phyloP scores from a whole-genome alignment of 192 early-diverging fungal genomes.

The Obelidium mucronatum region DNA sequence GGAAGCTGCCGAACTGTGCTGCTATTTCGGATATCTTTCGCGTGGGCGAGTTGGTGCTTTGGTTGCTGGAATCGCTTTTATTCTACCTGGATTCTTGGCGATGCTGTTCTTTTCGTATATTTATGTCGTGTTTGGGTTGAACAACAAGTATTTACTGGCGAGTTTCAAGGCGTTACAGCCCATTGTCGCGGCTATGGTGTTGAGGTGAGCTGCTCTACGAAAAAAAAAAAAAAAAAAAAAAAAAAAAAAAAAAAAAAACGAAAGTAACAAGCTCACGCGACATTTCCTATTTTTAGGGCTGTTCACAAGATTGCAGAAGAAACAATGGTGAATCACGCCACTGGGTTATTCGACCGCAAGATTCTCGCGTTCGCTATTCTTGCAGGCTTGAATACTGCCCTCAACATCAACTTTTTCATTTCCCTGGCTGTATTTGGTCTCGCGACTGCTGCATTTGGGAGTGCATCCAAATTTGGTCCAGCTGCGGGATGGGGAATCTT shows the following conservation, averaged over 20 bases:
- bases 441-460: constrained; percentile 33
- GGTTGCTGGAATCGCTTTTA: constrained; percentile 57
- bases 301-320: constrained; percentile 51
- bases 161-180: constrained; percentile 61
- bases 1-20: constrained; percentile 63
- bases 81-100: constrained; percentile 55
- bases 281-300: neutral
- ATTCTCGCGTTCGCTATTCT: constrained; percentile 43
- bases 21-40: constrained; percentile 59
- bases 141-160: constrained; percentile 61
- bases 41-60: constrained; percentile 56
- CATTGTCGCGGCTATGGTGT: constrained; percentile 61
- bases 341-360: constrained; percentile 49
- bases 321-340: constrained; percentile 51
- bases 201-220: too few relatives aligned
- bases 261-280: neutral
- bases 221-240: too few relatives aligned
- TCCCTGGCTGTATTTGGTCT: constrained; percentile 59
- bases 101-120: constrained; percentile 51
- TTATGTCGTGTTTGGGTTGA: constrained; percentile 49
- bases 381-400: constrained; percentile 52
- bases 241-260: neutral
- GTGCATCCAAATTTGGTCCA: constrained; percentile 24
- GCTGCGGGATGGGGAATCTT: constrained; percentile 34
- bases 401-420: constrained; percentile 59